Conservation (phyloP, 2,329 filamentous ascomycete genomes). For the Madurella fahalii region DNA sequence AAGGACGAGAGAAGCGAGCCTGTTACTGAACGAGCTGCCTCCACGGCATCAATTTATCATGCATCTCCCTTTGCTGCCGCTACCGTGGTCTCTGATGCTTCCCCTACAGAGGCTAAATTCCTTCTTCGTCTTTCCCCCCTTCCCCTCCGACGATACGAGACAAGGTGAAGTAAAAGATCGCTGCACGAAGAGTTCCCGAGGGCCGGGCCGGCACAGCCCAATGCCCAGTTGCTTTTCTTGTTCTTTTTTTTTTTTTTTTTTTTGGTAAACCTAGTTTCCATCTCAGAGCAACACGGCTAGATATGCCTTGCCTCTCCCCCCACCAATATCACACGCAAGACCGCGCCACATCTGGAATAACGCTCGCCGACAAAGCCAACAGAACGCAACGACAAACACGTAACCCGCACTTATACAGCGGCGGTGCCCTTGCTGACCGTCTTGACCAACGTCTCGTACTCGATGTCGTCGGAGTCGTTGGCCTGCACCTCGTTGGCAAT, state of each 20-base stretch:
- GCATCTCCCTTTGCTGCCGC: background rate
- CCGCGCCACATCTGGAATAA: conserved; percentile 1
- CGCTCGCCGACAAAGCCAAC: conserved; percentile 10
- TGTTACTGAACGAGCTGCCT: background rate
- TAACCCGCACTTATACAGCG: conserved; percentile 11
- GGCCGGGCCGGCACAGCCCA: background rate
- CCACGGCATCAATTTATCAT: background rate
- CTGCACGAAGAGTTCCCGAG: background rate
- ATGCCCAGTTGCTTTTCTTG: background rate
- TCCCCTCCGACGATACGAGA: too few relatives aligned
- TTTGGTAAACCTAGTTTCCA: background rate
- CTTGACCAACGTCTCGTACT: conserved; percentile 67
- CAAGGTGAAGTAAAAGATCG: background rate
- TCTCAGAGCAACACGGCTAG: background rate
- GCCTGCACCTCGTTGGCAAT: conserved; percentile 75
- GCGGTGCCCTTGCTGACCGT: conserved; percentile 60
- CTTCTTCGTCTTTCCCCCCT: background rate
- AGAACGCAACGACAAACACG: background rate
- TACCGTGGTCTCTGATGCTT: background rate
- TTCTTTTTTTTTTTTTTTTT: background rate
- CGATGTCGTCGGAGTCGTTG: conserved; percentile 79
- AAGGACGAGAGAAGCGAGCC: background rate
- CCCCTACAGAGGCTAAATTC: background rate
- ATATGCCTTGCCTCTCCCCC: conserved; percentile 1
- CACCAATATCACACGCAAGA: background rate